Percentiles rank a stretch among this genome's conserved stretches.
Evolutionary conservation across 1,284 basidiomycete species (phyloP).

Genomic region (Salmacisia buchloeana): DNA sequence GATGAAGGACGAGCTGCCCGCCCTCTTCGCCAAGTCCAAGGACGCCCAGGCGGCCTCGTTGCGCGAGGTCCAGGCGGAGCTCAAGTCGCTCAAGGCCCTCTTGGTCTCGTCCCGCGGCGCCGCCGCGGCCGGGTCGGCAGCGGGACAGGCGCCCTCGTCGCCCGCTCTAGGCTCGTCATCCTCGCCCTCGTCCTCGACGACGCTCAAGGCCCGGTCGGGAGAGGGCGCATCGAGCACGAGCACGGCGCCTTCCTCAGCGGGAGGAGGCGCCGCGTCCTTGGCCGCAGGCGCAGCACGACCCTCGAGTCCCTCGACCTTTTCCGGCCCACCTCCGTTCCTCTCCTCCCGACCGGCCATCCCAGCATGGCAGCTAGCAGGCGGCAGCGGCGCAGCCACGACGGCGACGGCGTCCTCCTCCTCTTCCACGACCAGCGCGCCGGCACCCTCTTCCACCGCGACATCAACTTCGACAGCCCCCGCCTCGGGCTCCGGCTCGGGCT

Average conservation of each 20-base stretch:
- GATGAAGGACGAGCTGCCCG: constrained; percentile 82
- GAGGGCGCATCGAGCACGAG: background rate
- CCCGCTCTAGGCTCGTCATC: background rate
- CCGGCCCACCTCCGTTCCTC: constrained; percentile 29
- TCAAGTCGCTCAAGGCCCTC: constrained; percentile 88
- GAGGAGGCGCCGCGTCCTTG: constrained; percentile 10
- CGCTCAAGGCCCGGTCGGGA: background rate
- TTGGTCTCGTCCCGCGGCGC: constrained; percentile 74
- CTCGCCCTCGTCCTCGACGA: background rate
- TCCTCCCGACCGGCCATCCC: constrained; percentile 39
- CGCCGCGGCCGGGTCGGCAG: constrained; percentile 48
- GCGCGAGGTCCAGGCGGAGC: constrained; percentile 80
- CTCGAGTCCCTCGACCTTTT: constrained; percentile 23
- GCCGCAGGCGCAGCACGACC: constrained; percentile 18
- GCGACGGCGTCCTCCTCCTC: background rate
- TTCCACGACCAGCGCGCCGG: background rate
- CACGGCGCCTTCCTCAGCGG: background rate
- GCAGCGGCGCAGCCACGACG: background rate
- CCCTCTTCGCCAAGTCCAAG: constrained; percentile 91
- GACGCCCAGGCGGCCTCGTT: constrained; percentile 62
- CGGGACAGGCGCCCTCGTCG: background rate
- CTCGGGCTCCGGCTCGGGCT: background rate
- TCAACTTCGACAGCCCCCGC: background rate
- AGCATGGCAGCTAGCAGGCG: constrained; percentile 45
- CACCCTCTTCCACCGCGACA: background rate